Evolutionary conservation across 345 rosid genomes (phyloP).

Genomic region (Rhodomyrtus tomentosa): DNA sequence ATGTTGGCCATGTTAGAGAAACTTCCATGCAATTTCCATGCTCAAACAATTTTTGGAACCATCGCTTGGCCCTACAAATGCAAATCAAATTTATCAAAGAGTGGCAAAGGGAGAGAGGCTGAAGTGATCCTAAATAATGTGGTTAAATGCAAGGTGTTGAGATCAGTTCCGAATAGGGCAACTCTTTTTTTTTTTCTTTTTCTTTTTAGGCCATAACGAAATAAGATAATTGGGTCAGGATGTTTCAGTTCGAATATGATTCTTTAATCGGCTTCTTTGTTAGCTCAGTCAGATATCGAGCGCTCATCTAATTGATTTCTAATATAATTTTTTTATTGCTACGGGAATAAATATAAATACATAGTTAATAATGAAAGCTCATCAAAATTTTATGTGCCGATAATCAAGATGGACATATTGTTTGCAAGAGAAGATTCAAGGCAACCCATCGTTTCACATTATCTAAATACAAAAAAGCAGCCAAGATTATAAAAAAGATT

Average conservation of each 20-base stretch:
- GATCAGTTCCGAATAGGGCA: background rate
- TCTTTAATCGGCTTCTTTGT: background rate
- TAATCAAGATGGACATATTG: accelerated
- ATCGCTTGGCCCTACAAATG: background rate
- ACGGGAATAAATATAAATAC: background rate
- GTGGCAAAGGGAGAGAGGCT: background rate
- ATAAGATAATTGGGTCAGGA: accelerated
- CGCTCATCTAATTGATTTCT: background rate
- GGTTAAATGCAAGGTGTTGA: background rate
- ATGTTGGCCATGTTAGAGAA: background rate
- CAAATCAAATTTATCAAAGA: background rate
- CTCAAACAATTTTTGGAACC: background rate
- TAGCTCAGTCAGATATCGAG: background rate
- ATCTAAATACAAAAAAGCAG: too few relatives aligned
- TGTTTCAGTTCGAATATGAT: background rate
- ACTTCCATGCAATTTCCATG: constrained; percentile 1
- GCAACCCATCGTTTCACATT: too few relatives aligned
- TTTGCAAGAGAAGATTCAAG: background rate
- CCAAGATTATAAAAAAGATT: too few relatives aligned
- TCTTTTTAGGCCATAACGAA: too few relatives aligned
- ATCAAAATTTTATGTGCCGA: accelerated
- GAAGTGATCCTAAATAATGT: background rate
- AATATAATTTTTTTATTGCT: background rate
- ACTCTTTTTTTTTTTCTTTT: background rate
- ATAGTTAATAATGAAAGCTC: background rate